Evolutionary conservation across 1,284 basidiomycete genomes (phyloP).

Genomic region (Irpex sp.): DNA sequence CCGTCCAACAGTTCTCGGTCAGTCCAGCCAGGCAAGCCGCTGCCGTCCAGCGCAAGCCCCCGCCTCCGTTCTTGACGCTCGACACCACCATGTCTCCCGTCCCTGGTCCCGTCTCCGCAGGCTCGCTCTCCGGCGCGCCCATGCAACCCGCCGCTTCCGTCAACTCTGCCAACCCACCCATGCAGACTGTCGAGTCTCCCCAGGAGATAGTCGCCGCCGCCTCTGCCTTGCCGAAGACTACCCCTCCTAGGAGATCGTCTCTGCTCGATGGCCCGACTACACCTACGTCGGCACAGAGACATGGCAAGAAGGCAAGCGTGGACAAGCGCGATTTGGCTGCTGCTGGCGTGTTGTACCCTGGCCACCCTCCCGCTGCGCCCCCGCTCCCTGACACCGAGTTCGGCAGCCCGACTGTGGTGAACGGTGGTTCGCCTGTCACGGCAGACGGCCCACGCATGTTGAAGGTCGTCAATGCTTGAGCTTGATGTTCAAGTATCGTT

Average conservation of each 20-base stretch:
- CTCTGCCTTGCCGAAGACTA: not conserved
- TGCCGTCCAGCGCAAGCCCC: slow-evolving; percentile 23
- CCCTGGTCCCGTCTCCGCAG: slow-evolving; percentile 8
- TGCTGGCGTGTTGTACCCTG: slow-evolving; percentile 20
- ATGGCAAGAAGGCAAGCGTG: slow-evolving; percentile 1
- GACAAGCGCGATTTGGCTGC: slow-evolving; percentile 10
- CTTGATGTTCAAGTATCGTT: not conserved
- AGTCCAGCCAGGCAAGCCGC: slow-evolving; percentile 6
- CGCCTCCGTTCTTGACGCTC: slow-evolving; percentile 17
- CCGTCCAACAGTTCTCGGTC: not conserved
- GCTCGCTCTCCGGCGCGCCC: slow-evolving; percentile 16
- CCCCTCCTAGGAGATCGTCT: slow-evolving; percentile 10
- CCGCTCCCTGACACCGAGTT: slow-evolving; percentile 26
- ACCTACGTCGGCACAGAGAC: slow-evolving; percentile 3
- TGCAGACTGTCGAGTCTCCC: slow-evolving; percentile 9
- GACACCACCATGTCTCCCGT: slow-evolving; percentile 11
- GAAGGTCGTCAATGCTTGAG: slow-evolving; percentile 17
- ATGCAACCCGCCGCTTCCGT: slow-evolving; percentile 13
- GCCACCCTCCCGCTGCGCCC: slow-evolving; percentile 15
- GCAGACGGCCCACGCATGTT: not conserved
- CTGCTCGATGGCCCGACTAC: slow-evolving; percentile 12
- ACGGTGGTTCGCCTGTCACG: not conserved
- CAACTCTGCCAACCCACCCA: slow-evolving; percentile 17
- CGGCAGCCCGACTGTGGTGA: slow-evolving; percentile 6
- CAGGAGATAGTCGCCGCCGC: not conserved